Conservation (phyloP, 768 basidiomycete species). For the Pleurotus salmoneostramineus region DNA sequence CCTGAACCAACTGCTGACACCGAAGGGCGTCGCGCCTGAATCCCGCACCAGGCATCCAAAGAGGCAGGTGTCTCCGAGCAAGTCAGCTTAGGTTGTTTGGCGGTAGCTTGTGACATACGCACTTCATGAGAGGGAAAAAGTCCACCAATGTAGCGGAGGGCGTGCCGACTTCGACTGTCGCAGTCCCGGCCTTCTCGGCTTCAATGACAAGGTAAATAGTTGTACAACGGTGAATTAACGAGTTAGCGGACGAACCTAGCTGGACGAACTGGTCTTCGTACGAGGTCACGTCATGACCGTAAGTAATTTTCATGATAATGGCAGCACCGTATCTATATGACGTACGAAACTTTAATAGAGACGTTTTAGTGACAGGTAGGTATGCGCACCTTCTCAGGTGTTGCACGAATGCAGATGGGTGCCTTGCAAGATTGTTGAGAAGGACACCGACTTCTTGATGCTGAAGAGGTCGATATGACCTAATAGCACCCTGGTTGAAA, state of each 20-base stretch:
- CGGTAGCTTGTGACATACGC: conserved; percentile 2
- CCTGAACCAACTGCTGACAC: conserved; percentile 38
- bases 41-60: conserved; percentile 43
- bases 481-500: conserved; percentile 41
- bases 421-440: conserved; percentile 32
- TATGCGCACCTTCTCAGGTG: conserved; percentile 37
- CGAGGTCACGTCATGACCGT: conserved; percentile 40
- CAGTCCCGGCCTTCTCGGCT: conserved; percentile 43
- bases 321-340: conserved; percentile 39
- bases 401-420: conserved; percentile 33
- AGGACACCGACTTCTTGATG: conserved; percentile 37
- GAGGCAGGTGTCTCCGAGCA: conserved; percentile 37
- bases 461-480: conserved; percentile 36
- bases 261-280: conserved; percentile 39
- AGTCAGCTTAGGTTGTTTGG: too few species aligned
- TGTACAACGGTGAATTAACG: conserved; percentile 5
- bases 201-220: neutral
- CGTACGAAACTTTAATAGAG: neutral
- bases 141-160: conserved; percentile 46
- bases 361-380: neutral
- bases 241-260: conserved; percentile 27
- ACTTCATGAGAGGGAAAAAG: conserved; percentile 44
- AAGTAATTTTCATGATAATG: conserved; percentile 45
- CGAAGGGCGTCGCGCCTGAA: conserved; percentile 43
- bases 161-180: conserved; percentile 42